phyloP scores from a whole-genome alignment of 345 rosid genomes.

The Ailanthus altissimus region DNA sequence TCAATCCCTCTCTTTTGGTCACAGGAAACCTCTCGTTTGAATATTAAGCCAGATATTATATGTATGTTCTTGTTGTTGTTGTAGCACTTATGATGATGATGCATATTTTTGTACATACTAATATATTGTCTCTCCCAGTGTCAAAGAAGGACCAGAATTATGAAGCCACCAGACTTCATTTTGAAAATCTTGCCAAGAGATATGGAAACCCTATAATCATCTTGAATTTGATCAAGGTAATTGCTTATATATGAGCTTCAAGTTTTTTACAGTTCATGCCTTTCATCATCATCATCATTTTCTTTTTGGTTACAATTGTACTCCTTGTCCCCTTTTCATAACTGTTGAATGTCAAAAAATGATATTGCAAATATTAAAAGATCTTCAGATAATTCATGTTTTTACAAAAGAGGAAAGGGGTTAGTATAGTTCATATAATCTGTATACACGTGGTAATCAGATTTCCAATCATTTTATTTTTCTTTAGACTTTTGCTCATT shows the following conservation, averaged over 20 bases:
- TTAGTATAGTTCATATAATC: slow-evolving; percentile 3
- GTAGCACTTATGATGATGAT: slow-evolving; percentile 16
- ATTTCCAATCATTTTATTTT: slow-evolving; percentile 12
- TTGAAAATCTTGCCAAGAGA: slow-evolving; percentile 83
- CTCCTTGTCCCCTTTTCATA: slow-evolving; percentile 11
- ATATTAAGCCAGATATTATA: slow-evolving; percentile 90
- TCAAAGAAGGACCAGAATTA: slow-evolving; percentile 84
- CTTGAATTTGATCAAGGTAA: slow-evolving; percentile 90
- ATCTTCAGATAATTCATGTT: slow-evolving; percentile 1
- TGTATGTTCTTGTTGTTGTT: slow-evolving; percentile 51
- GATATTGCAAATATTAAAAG: slow-evolving; percentile 7
- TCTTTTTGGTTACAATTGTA: background rate
- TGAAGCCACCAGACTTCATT: slow-evolving; percentile 93
- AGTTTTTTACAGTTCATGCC: background rate
- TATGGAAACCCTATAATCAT: slow-evolving; percentile 95
- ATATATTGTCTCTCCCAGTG: slow-evolving; percentile 51
- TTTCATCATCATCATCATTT: background rate
- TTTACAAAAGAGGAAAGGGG: background rate
- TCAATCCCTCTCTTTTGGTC: slow-evolving; percentile 99
- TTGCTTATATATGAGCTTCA: slow-evolving; percentile 22
- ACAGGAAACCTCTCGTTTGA: slow-evolving; percentile 96
- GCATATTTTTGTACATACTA: slow-evolving; percentile 18
- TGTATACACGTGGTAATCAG: slow-evolving; percentile 4
- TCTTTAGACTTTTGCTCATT: slow-evolving; percentile 15
- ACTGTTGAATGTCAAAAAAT: slow-evolving; percentile 11